phyloP scores from a whole-genome alignment of 2,329 filamentous ascomycete genomes.

The Microdochium nivale region DNA sequence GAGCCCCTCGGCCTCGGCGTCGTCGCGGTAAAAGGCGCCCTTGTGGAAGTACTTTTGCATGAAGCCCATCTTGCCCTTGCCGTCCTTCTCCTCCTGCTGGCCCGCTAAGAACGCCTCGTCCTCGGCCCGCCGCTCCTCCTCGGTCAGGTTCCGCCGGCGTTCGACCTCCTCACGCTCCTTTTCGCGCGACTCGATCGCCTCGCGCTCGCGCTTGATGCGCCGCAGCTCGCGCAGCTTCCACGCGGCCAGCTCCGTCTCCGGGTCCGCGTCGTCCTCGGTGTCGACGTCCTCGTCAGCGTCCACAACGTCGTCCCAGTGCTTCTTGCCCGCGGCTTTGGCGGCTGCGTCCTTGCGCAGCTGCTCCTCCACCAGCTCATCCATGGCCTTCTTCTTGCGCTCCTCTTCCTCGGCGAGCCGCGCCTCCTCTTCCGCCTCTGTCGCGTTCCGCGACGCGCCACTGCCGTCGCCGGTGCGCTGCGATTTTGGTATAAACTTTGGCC shows the following conservation, averaged over 20 bases:
- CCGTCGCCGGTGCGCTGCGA: slow-evolving; percentile 34
- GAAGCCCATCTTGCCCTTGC: slow-evolving; percentile 72
- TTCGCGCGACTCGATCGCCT: slow-evolving; percentile 76
- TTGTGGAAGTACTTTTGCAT: slow-evolving; percentile 98
- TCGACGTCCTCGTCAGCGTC: slow-evolving; percentile 69
- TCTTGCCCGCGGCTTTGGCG: slow-evolving; percentile 66
- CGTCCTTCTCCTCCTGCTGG: slow-evolving; percentile 73
- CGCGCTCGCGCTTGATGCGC: slow-evolving; percentile 78
- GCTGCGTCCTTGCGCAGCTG: slow-evolving; percentile 77
- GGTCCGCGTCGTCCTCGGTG: slow-evolving; percentile 80
- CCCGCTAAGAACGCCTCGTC: slow-evolving; percentile 69
- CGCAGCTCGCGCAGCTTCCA: slow-evolving; percentile 92
- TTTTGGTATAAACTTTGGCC: slow-evolving; percentile 56
- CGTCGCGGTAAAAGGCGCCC: slow-evolving; percentile 88
- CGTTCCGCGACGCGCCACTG: slow-evolving; percentile 12
- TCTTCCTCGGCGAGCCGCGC: slow-evolving; percentile 45
- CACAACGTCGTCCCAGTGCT: slow-evolving; percentile 76
- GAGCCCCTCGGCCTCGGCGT: slow-evolving; percentile 65
- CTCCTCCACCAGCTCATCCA: slow-evolving; percentile 76
- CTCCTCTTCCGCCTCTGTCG: slow-evolving; percentile 28
- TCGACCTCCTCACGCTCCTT: slow-evolving; percentile 84
- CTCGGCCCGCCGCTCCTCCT: slow-evolving; percentile 77
- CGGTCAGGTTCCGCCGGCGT: slow-evolving; percentile 74
- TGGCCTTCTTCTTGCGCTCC: slow-evolving; percentile 58
- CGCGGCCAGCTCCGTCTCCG: slow-evolving; percentile 78